Evolutionary conservation across 768 basidiomycete genomes (phyloP).

Genomic region (Russula emetica): DNA sequence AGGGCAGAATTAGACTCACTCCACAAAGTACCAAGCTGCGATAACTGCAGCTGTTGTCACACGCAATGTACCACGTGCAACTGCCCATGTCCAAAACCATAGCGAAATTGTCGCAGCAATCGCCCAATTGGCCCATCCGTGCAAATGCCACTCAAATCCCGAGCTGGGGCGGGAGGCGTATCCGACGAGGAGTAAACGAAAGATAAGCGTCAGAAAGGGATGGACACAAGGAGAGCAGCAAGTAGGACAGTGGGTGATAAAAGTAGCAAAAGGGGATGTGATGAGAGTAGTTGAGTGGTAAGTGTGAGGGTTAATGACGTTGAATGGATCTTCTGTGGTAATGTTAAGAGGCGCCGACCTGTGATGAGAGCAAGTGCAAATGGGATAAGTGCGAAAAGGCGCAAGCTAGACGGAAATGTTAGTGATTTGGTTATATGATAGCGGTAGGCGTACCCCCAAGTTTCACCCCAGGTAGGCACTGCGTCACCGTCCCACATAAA

Average conservation of each 20-base stretch:
- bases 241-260: slow-evolving; percentile 74
- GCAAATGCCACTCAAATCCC: slow-evolving; percentile 48
- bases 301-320: slow-evolving; percentile 56
- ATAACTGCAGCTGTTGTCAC: slow-evolving; percentile 78
- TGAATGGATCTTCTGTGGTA: slow-evolving; percentile 67
- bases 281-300: slow-evolving; percentile 63
- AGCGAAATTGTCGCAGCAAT: slow-evolving; percentile 48
- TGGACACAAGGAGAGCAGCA: slow-evolving; percentile 57
- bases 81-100: slow-evolving; percentile 75
- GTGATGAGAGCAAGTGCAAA: slow-evolving; percentile 65
- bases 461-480: slow-evolving; percentile 78
- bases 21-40: slow-evolving; percentile 86
- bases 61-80: slow-evolving; percentile 73
- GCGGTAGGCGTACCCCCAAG: slow-evolving; percentile 57
- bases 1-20: slow-evolving; percentile 40
- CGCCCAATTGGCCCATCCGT: slow-evolving; percentile 73
- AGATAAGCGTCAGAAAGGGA: slow-evolving; percentile 78
- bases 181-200: slow-evolving; percentile 72
- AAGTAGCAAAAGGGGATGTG: slow-evolving; percentile 69
- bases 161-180: slow-evolving; percentile 43
- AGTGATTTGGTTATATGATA: background rate
- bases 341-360: slow-evolving; percentile 61
- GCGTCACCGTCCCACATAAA: slow-evolving; percentile 54
- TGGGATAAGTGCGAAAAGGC: slow-evolving; percentile 74
- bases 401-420: slow-evolving; percentile 45